Base-by-base conservation (phyloP, 306 rosid species). In the Sphenostylis stenocarpa region DNA sequence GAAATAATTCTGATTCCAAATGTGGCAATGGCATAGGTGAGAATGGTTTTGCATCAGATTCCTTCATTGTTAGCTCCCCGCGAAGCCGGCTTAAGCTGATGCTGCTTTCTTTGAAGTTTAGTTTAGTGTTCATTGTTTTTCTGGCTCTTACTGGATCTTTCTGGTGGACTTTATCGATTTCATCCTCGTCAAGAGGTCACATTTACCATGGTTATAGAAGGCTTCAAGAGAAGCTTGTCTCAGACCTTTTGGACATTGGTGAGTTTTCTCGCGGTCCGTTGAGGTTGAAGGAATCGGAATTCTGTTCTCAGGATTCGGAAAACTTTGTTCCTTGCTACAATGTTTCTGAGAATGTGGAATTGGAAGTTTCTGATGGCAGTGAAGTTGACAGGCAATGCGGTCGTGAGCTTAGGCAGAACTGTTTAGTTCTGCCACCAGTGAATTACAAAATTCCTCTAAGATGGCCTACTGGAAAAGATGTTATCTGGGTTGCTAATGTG, bases 391-490 rank as follows among this genome's bases (percentile, higher is more conserved):
- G 99, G 78, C 83, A 80, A 69, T 96, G 99, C 63, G 86, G 81
- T 52, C 84, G 10, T 64, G 90, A 87, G 70, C 81, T 67, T 63
- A 87, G 74, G 89, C 89, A 81, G 72, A 86, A 76, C 67, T 96
- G 99, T 74, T 83, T 96, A 72, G 89, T 88, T 67, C 91, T 89
- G 48, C 91, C 96, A 24, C 98, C 99, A 17, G 83, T 72, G 63
- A 91, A 92, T 67, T 96, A 96, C 84, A 96, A 87, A 82, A 91
- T 92, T 84, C 99, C 99, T 63, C 90, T 96, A 16, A 80, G 93
- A 79, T 96, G 99, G 99, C 98, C 99, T 16, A 96, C 98, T 7
- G 99, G 99, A 72, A 92, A 84, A 80, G 99, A 96, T 87, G 91
- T 96, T 69, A 96, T 96, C 65, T 96, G 99, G 97, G 71, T 84